A percentile compares a stretch with the other conserved stretches of the same genome.
Evolutionary conservation across 2,329 filamentous ascomycete genomes (phyloP).

Genomic region (Ceratocystis cacaofunesta): DNA sequence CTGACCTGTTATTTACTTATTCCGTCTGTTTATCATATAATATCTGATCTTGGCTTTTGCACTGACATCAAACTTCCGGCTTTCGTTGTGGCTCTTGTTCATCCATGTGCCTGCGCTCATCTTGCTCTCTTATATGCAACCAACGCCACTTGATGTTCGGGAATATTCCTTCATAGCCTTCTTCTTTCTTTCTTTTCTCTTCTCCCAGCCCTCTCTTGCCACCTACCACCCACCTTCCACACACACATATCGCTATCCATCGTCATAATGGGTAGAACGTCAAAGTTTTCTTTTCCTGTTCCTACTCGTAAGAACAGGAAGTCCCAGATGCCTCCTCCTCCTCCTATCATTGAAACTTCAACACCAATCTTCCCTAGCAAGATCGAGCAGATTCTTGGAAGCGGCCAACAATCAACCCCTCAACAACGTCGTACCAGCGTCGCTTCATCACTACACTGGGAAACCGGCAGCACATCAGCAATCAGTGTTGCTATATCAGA

Average conservation of each 20-base stretch:
- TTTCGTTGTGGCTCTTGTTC: conserved; percentile 11
- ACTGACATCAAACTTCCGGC: background rate
- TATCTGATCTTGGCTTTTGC: background rate
- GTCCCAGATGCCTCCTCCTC: conserved; percentile 11
- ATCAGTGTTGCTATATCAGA: conserved; percentile 12
- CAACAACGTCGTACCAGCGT: conserved; percentile 11
- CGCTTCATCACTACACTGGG: conserved; percentile 13
- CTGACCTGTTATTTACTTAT: background rate
- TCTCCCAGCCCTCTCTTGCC: background rate
- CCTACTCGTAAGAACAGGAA: conserved; percentile 14
- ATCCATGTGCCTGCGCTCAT: conserved; percentile 11
- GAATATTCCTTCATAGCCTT: conserved; percentile 11
- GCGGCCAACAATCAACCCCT: conserved; percentile 1
- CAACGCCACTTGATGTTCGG: conserved; percentile 14
- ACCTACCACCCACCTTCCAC: background rate
- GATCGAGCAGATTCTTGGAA: conserved; percentile 15
- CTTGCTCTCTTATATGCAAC: conserved; percentile 11
- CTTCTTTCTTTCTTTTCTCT: background rate
- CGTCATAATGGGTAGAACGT: conserved; percentile 15
- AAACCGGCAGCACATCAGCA: conserved; percentile 8
- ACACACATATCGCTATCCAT: background rate
- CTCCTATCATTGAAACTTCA: conserved; percentile 4
- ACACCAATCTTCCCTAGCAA: conserved; percentile 11
- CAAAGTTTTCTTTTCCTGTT: conserved; percentile 17
- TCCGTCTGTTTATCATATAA: background rate